Conservation (phyloP, 2,329 filamentous ascomycete species). For the Rhynchosporium graminicola region DNA sequence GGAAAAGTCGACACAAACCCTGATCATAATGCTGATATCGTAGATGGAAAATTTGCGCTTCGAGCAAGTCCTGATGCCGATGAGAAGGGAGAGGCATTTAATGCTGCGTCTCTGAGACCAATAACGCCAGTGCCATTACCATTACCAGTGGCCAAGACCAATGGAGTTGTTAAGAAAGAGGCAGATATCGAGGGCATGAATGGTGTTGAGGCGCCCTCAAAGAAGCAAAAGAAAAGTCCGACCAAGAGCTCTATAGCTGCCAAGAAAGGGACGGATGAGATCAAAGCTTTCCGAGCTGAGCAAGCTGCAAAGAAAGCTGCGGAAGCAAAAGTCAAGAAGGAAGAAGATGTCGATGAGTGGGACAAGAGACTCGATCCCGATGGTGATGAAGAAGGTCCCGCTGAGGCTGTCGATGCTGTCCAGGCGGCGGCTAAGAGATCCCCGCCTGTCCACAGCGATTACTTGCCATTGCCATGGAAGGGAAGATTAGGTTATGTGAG, state of each 20-base stretch:
- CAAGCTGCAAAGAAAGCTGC: slow-evolving; percentile 37
- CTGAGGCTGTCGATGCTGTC: slow-evolving; percentile 36
- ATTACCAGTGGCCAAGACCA: slow-evolving; percentile 18
- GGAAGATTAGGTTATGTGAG: slow-evolving; percentile 85
- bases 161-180: slow-evolving; percentile 24
- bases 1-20: slow-evolving; percentile 37
- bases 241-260: slow-evolving; percentile 39
- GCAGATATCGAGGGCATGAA: slow-evolving; percentile 24
- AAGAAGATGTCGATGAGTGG: slow-evolving; percentile 34
- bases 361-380: slow-evolving; percentile 36
- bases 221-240: slow-evolving; percentile 35
- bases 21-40: slow-evolving; percentile 37
- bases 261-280: slow-evolving; percentile 40
- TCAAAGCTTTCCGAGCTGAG: slow-evolving; percentile 39
- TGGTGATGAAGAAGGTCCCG: slow-evolving; percentile 34
- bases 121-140: slow-evolving; percentile 22
- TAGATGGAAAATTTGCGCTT: slow-evolving; percentile 38
- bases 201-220: slow-evolving; percentile 21
- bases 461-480: slow-evolving; percentile 86
- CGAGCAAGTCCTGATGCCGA: slow-evolving; percentile 39
- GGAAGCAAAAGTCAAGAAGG: slow-evolving; percentile 34
- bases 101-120: slow-evolving; percentile 18
- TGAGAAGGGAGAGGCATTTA: slow-evolving; percentile 35
- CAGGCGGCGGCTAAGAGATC: slow-evolving; percentile 44
- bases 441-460: slow-evolving; percentile 79